Conservation (phyloP, 371 early-diverging fungal species). For the Actinomortierella wolfii region DNA sequence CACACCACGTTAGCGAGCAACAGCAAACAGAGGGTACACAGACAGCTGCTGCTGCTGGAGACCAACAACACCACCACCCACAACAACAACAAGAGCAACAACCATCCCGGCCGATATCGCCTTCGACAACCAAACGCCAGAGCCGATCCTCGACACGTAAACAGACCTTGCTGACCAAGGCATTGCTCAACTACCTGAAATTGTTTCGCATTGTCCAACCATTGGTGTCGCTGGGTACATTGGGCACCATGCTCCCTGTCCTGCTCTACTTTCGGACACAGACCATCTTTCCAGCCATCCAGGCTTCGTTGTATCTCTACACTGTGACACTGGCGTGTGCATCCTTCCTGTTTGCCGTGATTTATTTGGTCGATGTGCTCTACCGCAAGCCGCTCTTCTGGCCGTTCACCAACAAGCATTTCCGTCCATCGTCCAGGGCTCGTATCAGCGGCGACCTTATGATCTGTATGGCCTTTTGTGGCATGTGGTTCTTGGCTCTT, state of each 20-base stretch:
- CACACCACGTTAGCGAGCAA: background rate
- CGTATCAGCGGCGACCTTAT: slow-evolving; percentile 41
- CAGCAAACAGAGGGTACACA: slow-evolving; percentile 11
- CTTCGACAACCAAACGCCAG: background rate
- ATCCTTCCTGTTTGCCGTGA: slow-evolving; percentile 31
- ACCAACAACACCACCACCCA: too few relatives aligned
- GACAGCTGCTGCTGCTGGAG: background rate
- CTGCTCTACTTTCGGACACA: slow-evolving; percentile 31
- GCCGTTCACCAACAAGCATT: slow-evolving; percentile 40
- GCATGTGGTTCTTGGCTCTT: slow-evolving; percentile 39
- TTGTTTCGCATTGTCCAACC: slow-evolving; percentile 39
- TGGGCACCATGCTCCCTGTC: slow-evolving; percentile 40
- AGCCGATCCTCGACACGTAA: background rate
- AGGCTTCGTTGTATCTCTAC: slow-evolving; percentile 39
- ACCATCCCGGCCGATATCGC: background rate
- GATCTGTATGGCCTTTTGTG: slow-evolving; percentile 42
- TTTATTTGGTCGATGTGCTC: slow-evolving; percentile 40
- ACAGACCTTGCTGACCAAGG: slow-evolving; percentile 34
- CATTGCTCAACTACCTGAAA: slow-evolving; percentile 29
- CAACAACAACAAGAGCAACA: slow-evolving; percentile 2
- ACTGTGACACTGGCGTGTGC: slow-evolving; percentile 34
- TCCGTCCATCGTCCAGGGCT: slow-evolving; percentile 30
- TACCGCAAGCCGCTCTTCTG: slow-evolving; percentile 41
- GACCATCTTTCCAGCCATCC: slow-evolving; percentile 42
- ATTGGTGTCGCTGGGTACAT: slow-evolving; percentile 17